These are phyloP conservation scores for Solanum tacnaense DNA, from an alignment of 257 asterid species.

Conservation along the genomic window DNA sequence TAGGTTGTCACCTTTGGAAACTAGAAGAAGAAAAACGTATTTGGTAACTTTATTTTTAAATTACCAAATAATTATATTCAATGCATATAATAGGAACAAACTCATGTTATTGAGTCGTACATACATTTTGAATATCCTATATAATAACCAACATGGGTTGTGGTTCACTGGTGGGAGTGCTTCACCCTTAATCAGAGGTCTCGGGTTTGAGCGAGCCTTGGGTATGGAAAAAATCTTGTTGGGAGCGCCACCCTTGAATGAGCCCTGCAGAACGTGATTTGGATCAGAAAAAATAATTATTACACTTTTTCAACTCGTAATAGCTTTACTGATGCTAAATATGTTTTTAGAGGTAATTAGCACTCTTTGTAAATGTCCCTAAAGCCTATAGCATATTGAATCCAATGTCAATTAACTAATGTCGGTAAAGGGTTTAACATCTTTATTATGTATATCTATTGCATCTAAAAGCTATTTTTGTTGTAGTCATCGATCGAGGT, in stretches of 20 bases:
- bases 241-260: no score
- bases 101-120: neutral
- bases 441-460: no score
- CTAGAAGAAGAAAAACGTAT: neutral
- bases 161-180: no score
- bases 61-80: slow-evolving; percentile 10
- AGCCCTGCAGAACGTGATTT: no score
- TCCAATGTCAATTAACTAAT: neutral
- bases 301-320: neutral
- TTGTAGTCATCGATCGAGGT: neutral
- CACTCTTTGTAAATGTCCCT: neutral
- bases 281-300: neutral
- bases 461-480: neutral
- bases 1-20: neutral
- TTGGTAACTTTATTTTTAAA: neutral
- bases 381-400: neutral
- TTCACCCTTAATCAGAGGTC: no score
- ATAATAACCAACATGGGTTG: neutral
- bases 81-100: neutral
- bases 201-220: no score
- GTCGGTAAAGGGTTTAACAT: no score
- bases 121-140: neutral
- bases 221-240: no score
- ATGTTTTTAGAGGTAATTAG: no score
- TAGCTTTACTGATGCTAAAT: no score